Evolutionary conservation across 2,329 filamentous ascomycete genomes (phyloP).

Genomic region (Trichoderma cornu-damae): DNA sequence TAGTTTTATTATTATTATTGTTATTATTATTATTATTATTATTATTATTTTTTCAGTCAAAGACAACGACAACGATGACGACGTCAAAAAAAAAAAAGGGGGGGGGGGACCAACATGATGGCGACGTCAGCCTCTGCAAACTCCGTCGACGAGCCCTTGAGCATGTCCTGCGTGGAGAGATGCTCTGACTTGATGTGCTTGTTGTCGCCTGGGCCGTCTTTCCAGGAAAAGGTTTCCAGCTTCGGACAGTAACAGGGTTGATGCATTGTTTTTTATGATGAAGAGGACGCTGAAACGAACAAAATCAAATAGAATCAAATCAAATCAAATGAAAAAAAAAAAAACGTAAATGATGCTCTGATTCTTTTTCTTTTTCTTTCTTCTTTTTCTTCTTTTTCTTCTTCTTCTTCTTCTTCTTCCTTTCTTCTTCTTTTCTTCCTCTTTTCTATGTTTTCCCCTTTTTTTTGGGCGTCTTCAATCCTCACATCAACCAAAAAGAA

Average conservation of each 20-base stretch:
- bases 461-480: no score
- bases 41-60: neutral
- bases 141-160: neutral
- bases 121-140: neutral
- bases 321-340: neutral
- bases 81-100: neutral
- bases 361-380: no score
- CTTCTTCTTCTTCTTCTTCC: no score
- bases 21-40: no score
- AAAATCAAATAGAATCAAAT: neutral
- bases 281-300: neutral
- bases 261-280: neutral
- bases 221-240: neutral
- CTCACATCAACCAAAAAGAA: no score
- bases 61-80: neutral
- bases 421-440: no score
- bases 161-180: neutral
- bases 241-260: neutral
- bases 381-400: no score
- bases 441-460: no score
- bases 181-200: neutral
- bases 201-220: neutral
- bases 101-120: neutral
- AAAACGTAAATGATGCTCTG: no score
- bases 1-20: no score